Conservation (phyloP, 2,329 filamentous ascomycete genomes). For the Coleophoma cylindrospora region DNA sequence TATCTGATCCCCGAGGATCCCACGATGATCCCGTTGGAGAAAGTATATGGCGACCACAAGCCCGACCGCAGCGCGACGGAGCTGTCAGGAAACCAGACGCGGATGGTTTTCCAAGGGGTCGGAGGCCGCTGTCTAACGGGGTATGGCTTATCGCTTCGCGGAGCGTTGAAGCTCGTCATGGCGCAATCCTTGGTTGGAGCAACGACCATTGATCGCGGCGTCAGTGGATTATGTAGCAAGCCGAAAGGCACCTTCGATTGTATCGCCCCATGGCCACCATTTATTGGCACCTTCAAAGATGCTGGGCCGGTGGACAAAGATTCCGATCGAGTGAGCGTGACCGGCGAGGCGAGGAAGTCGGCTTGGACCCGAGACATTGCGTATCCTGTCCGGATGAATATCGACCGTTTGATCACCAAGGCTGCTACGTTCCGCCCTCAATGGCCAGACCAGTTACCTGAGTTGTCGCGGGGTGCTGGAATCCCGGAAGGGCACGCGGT, state of each 20-base stretch:
- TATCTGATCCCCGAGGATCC: slow-evolving; percentile 16
- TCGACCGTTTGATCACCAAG: background rate
- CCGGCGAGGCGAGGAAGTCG: background rate
- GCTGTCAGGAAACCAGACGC: background rate
- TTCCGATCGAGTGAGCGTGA: background rate
- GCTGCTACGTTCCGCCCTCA: background rate
- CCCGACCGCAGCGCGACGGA: background rate
- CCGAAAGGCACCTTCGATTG: background rate
- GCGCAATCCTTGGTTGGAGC: background rate
- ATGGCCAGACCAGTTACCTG: background rate
- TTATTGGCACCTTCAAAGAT: background rate
- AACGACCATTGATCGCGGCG: background rate
- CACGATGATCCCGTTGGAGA: slow-evolving; percentile 1
- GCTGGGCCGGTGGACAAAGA: background rate
- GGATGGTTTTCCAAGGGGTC: background rate
- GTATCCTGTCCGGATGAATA: background rate
- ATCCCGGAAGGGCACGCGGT: background rate
- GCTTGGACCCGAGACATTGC: background rate
- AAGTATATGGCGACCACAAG: background rate
- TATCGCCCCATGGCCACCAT: background rate
- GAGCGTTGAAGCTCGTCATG: background rate
- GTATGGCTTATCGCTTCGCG: background rate
- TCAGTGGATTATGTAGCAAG: background rate
- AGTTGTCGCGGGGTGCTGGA: background rate
- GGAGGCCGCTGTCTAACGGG: background rate